Conservation (phyloP, 768 basidiomycete species). For the Austroboletus festivus region DNA sequence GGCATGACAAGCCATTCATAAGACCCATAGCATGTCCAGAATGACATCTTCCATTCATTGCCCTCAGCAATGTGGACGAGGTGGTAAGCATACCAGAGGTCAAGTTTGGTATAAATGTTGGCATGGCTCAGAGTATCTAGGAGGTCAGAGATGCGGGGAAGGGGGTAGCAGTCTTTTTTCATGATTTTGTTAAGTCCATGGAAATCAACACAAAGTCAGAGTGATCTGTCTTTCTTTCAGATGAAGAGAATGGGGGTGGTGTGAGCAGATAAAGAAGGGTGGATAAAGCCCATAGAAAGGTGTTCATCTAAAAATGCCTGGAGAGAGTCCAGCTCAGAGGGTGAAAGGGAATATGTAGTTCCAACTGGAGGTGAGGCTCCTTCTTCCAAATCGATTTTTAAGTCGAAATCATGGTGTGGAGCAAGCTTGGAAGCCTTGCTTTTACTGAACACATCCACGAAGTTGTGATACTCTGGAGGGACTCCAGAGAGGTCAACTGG, state of each 20-base stretch:
- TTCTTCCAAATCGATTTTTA: neutral
- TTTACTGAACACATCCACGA: constrained; percentile 15
- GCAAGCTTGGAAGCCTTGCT: neutral
- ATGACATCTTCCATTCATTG: neutral
- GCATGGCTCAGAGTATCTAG: no score
- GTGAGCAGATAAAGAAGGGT: neutral
- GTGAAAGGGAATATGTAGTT: neutral
- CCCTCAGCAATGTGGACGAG: no score
- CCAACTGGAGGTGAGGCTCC: neutral
- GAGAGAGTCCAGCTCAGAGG: constrained; percentile 33
- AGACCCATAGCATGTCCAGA: neutral
- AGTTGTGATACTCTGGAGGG: constrained; percentile 15
- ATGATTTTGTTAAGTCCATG: constrained; percentile 30
- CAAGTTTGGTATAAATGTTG: no score
- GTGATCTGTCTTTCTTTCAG: constrained; percentile 18
- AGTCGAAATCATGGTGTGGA: neutral
- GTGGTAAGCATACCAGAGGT: no score
- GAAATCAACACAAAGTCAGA: constrained; percentile 31
- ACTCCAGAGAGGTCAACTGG: neutral
- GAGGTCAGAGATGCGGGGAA: no score
- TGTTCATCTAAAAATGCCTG: constrained; percentile 30
- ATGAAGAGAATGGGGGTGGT: constrained; percentile 7
- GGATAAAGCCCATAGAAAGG: neutral
- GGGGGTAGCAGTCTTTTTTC: constrained; percentile 28
- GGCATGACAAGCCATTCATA: neutral